Evolutionary conservation across 139 green algal species (phyloP).

Genomic region (Yamagishiella unicocca): DNA sequence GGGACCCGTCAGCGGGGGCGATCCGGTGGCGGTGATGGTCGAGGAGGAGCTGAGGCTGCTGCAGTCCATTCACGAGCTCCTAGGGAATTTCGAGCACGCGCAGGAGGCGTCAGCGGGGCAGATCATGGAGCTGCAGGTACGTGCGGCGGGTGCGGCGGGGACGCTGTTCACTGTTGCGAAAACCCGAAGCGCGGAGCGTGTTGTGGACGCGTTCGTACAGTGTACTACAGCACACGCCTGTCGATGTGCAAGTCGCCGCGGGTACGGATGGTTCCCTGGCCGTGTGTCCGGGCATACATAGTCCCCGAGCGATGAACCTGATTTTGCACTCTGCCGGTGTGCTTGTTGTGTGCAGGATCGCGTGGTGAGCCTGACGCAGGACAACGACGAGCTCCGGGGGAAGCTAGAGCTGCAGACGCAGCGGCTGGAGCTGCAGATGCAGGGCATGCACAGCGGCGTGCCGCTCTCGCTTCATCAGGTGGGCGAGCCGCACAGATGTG

Average conservation of each 20-base stretch:
- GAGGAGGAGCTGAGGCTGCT: conserved; percentile 62
- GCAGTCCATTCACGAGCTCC: conserved; percentile 42
- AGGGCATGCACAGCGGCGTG: conserved; percentile 3
- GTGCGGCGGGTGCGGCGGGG: not conserved
- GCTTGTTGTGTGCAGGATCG: not conserved
- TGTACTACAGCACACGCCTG: too few species aligned
- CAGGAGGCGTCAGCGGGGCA: not conserved
- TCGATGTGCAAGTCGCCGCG: too few species aligned
- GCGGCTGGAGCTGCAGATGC: conserved; percentile 50
- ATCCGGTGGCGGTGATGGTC: conserved; percentile 48
- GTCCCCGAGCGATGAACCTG: too few species aligned
- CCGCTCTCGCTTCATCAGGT: conserved; percentile 3
- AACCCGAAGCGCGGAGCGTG: too few species aligned
- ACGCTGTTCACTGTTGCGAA: too few species aligned
- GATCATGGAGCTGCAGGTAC: conserved; percentile 29
- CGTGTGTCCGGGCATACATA: too few species aligned
- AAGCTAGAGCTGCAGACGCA: conserved; percentile 51
- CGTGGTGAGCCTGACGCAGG: not conserved
- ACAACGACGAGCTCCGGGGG: conserved; percentile 20
- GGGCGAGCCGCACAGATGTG: too few species aligned
- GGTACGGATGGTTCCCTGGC: too few species aligned
- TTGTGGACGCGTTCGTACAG: too few species aligned
- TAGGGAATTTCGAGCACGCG: conserved; percentile 44
- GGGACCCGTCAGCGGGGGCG: conserved; percentile 41
- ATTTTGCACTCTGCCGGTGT: not conserved